phyloP scores from a whole-genome alignment of 192 early-diverging fungal species.

The Linnemannia schmuckeri region DNA sequence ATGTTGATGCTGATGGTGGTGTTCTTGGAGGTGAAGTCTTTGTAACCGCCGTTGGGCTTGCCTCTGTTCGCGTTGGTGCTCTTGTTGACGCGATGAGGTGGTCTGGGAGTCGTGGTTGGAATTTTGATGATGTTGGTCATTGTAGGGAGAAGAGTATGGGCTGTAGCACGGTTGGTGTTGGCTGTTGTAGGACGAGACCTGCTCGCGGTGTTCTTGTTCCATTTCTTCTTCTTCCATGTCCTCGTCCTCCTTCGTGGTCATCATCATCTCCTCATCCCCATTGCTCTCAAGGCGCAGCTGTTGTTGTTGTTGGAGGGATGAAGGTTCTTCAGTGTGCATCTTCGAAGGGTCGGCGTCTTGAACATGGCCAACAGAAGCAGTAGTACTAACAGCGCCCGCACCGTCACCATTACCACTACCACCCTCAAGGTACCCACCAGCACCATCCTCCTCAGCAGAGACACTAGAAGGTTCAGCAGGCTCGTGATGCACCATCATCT shows the following conservation, averaged over 20 bases:
- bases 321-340: background rate
- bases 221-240: background rate
- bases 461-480: background rate
- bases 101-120: background rate
- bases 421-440: background rate
- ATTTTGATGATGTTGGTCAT: background rate
- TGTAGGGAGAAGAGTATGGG: background rate
- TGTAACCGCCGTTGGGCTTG: background rate
- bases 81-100: background rate
- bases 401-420: background rate
- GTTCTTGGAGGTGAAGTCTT: background rate
- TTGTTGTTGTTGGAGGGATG: background rate
- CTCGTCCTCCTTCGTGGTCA: slow-evolving; percentile 12
- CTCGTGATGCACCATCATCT: slow-evolving; percentile 6
- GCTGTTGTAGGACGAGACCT: background rate
- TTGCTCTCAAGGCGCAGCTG: slow-evolving; percentile 14
- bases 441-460: background rate
- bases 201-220: background rate
- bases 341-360: background rate
- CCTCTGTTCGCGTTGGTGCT: background rate
- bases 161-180: too few relatives aligned
- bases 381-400: background rate
- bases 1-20: slow-evolving; percentile 1
- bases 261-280: slow-evolving; percentile 14
- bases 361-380: background rate